phyloP scores from a whole-genome alignment of 495 filamentous ascomycete species.

The Hypoxylon fuscum region DNA sequence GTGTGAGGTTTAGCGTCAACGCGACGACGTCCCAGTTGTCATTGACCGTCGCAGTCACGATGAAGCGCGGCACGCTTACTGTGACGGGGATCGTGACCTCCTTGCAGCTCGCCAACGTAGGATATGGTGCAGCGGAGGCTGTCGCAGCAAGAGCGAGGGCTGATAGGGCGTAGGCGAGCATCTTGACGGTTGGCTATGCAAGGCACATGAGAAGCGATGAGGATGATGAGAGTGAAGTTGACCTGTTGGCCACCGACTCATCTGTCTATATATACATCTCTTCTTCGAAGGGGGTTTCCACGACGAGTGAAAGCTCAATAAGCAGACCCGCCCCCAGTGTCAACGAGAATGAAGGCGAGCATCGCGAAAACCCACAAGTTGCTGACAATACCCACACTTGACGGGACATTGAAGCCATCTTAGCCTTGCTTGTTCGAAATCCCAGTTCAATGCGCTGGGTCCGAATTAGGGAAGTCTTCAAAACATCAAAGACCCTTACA shows the following conservation, averaged over 20 bases:
- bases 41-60: slow-evolving; percentile 30
- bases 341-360: slow-evolving; percentile 5
- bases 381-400: slow-evolving; percentile 21
- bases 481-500: slow-evolving; percentile 20
- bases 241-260: background rate
- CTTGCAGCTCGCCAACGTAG: slow-evolving; percentile 13
- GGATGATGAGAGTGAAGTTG: background rate
- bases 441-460: background rate
- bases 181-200: slow-evolving; percentile 10
- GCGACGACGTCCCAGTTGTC: slow-evolving; percentile 42
- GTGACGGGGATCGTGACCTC: slow-evolving; percentile 38
- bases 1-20: slow-evolving; percentile 37
- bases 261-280: slow-evolving; percentile 6
- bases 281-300: background rate
- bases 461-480: background rate
- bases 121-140: slow-evolving; percentile 12
- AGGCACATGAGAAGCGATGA: background rate
- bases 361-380: slow-evolving; percentile 21
- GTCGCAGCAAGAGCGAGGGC: slow-evolving; percentile 15
- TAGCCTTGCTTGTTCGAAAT: background rate
- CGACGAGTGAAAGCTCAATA: background rate
- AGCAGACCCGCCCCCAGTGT: background rate
- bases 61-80: slow-evolving; percentile 37
- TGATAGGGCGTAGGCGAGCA: slow-evolving; percentile 18
- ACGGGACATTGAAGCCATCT: slow-evolving; percentile 10